Conservation (phyloP, 2,329 filamentous ascomycete genomes). For the Gyromitra esculenta region DNA sequence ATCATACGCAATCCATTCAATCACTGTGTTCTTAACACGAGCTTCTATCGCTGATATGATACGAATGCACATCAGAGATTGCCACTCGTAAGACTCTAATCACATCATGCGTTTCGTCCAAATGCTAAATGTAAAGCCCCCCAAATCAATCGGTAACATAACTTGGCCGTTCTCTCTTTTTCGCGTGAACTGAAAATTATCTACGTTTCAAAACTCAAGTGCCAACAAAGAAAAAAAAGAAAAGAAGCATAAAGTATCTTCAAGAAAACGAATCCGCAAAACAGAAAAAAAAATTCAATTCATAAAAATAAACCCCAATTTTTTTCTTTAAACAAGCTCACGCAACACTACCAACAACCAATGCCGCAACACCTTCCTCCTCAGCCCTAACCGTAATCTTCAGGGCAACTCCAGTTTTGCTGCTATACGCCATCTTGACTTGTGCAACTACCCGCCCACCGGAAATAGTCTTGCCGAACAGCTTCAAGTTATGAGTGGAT, state of each 20-base stretch:
- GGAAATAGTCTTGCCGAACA: slow-evolving; percentile 92
- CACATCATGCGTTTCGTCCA: neutral
- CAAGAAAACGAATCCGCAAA: slow-evolving; percentile 11
- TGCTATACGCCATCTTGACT: slow-evolving; percentile 91
- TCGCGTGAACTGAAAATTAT: slow-evolving; percentile 31
- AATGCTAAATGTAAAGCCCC: neutral
- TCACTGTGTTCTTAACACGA: neutral
- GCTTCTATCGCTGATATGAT: neutral
- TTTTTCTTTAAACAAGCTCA: slow-evolving; percentile 62
- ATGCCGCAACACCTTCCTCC: slow-evolving; percentile 86
- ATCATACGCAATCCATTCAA: neutral
- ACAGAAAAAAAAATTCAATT: slow-evolving; percentile 32
- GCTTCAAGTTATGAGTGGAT: slow-evolving; percentile 91
- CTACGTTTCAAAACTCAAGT: slow-evolving; percentile 32
- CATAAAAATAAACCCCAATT: slow-evolving; percentile 26
- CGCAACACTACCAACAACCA: slow-evolving; percentile 85
- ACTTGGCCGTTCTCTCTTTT: slow-evolving; percentile 15
- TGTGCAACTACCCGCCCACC: slow-evolving; percentile 88
- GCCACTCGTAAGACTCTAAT: neutral
- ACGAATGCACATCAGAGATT: neutral
- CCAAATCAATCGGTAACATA: neutral
- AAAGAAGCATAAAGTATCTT: slow-evolving; percentile 20
- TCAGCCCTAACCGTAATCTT: slow-evolving; percentile 94
- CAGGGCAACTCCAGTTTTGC: slow-evolving; percentile 91
- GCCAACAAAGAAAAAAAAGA: slow-evolving; percentile 16